phyloP scores from a whole-genome alignment of 305 asterid genomes.

The Solanum hybrid region DNA sequence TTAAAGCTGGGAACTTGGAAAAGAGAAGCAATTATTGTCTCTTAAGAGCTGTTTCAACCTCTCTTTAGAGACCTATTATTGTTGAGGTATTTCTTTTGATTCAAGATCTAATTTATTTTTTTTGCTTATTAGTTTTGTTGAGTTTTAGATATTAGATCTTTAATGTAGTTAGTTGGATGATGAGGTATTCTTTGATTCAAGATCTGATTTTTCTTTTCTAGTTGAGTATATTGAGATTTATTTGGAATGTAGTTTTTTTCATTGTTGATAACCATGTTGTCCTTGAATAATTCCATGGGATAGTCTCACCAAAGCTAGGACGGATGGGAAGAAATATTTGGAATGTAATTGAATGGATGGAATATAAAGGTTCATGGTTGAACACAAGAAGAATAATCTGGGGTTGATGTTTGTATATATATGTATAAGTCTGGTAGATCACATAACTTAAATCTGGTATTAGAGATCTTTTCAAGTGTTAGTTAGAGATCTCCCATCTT shows the following conservation, averaged over 20 bases:
- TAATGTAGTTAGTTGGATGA: not conserved
- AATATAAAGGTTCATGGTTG: not conserved
- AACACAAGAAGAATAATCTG: not conserved
- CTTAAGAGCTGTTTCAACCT: not conserved
- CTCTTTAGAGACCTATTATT: not conserved
- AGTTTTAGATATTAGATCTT: not conserved
- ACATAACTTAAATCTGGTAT: not conserved
- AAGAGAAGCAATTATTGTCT: not conserved
- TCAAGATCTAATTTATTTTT: not conserved
- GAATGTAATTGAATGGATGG: not conserved
- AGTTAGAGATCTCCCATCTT: not conserved
- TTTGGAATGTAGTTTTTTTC: not conserved
- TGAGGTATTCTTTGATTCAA: not conserved
- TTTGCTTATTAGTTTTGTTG: not conserved
- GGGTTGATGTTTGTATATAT: not conserved
- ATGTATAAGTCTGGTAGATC: not conserved
- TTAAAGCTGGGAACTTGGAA: constrained; percentile 3
- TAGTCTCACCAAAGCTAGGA: not conserved
- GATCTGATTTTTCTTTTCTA: not conserved
- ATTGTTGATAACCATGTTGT: not conserved
- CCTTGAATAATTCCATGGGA: not conserved
- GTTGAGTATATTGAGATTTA: not conserved
- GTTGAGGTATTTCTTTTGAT: not conserved
- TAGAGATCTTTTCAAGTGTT: not conserved
- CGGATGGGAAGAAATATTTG: not conserved